A percentile compares a stretch with the other conserved stretches of the same genome.
Conservation (phyloP, 257 asterid species). For the Datura wrightii region DNA sequence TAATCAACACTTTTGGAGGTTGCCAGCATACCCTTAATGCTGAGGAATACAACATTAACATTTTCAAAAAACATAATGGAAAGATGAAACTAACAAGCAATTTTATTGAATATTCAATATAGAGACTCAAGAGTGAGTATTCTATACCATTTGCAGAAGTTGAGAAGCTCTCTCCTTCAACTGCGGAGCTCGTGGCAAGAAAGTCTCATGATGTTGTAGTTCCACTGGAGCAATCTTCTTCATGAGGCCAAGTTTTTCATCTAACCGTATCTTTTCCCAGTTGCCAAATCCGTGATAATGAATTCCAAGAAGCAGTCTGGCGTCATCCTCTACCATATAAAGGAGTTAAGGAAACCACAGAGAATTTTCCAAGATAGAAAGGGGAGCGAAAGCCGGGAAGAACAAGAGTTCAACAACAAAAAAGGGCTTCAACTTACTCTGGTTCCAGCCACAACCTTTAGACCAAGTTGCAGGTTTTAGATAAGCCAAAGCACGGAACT, state of each 20-base stretch:
- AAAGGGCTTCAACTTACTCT: conserved; percentile 64
- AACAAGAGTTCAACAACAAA: conserved; percentile 28
- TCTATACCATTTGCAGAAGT: conserved; percentile 87
- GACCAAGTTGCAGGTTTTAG: conserved; percentile 98
- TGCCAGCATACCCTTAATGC: too few relatives aligned
- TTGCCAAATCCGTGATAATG: conserved; percentile 95
- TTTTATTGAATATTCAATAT: neutral
- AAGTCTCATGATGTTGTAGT: conserved; percentile 98
- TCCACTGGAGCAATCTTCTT: conserved; percentile 99
- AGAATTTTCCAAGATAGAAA: neutral
- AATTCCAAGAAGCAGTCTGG: conserved; percentile 93
- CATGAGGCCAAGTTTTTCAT: conserved; percentile 82
- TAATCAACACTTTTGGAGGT: too few relatives aligned
- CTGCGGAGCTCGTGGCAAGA: conserved; percentile 98
- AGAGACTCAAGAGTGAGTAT: conserved; percentile 33
- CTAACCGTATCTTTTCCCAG: conserved; percentile 94
- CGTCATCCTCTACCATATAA: conserved; percentile 88
- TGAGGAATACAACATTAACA: too few relatives aligned
- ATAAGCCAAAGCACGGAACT: conserved; percentile 80
- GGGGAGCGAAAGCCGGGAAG: neutral
- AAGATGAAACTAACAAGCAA: conserved; percentile 30
- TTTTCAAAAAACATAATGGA: neutral
- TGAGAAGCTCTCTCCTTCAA: conserved; percentile 96
- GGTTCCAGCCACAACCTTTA: conserved; percentile 99
- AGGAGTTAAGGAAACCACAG: conserved; percentile 26